Conservation (phyloP, 495 filamentous ascomycete species). For the Penicillium tannophilum region DNA sequence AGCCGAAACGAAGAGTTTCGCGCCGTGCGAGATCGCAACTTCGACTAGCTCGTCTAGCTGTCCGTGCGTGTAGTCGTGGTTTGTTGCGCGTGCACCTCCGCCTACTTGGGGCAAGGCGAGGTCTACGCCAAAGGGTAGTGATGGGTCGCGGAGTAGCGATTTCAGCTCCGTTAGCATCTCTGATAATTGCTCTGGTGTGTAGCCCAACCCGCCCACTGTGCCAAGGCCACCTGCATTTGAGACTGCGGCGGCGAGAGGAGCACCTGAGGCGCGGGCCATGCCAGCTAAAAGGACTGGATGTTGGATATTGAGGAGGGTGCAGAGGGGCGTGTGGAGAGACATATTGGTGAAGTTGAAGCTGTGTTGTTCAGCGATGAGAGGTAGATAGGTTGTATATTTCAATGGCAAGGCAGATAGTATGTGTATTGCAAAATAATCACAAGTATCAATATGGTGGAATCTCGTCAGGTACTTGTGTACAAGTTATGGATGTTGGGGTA, state of each 20-base stretch:
- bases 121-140: slow-evolving; percentile 83
- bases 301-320: slow-evolving; percentile 69
- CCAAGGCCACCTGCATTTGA: slow-evolving; percentile 87
- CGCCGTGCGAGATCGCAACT: slow-evolving; percentile 73
- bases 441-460: background rate
- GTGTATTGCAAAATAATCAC: too few species aligned
- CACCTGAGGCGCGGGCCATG: slow-evolving; percentile 82
- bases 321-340: slow-evolving; percentile 74
- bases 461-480: background rate
- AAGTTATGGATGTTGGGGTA: background rate
- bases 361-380: background rate
- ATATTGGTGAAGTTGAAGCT: slow-evolving; percentile 25
- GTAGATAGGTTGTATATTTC: background rate
- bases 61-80: slow-evolving; percentile 89
- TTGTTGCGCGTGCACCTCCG: slow-evolving; percentile 76
- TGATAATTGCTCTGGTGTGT: slow-evolving; percentile 77
- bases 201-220: slow-evolving; percentile 81
- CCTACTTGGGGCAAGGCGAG: slow-evolving; percentile 85
- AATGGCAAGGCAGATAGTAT: background rate
- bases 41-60: slow-evolving; percentile 81
- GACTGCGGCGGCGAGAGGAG: slow-evolving; percentile 78
- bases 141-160: slow-evolving; percentile 58
- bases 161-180: slow-evolving; percentile 84
- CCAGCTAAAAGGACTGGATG: slow-evolving; percentile 87
- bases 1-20: slow-evolving; percentile 79